Evolutionary conservation across 2,329 filamentous ascomycete genomes (phyloP).

Genomic region (Blastomyces silverae): DNA sequence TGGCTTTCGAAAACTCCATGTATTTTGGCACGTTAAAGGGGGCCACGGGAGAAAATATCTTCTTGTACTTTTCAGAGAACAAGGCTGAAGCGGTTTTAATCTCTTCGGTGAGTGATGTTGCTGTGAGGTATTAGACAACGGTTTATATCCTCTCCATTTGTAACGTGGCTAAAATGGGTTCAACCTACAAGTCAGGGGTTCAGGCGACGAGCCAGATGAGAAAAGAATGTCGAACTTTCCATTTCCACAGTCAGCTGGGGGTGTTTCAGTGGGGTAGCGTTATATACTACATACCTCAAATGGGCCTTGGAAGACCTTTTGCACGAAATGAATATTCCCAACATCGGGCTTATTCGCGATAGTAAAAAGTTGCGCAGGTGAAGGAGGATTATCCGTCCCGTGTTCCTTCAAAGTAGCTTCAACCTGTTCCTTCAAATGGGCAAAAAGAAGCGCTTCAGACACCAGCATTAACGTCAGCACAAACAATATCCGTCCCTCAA

Average conservation of each 20-base stretch:
- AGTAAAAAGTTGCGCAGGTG: slow-evolving; percentile 78
- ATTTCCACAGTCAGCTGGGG: slow-evolving; percentile 33
- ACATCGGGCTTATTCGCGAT: slow-evolving; percentile 53
- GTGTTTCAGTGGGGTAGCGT: background rate
- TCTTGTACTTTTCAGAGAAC: slow-evolving; percentile 68
- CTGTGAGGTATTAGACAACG: slow-evolving; percentile 24
- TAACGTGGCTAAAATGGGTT: background rate
- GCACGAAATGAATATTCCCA: slow-evolving; percentile 80
- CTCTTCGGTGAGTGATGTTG: slow-evolving; percentile 61
- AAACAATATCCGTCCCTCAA: background rate
- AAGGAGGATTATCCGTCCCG: slow-evolving; percentile 61
- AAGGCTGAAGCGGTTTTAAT: slow-evolving; percentile 59
- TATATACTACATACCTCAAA: slow-evolving; percentile 54
- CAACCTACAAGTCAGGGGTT: slow-evolving; percentile 46
- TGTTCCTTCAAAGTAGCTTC: slow-evolving; percentile 54
- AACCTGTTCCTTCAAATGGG: slow-evolving; percentile 57
- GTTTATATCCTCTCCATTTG: background rate
- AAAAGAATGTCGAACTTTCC: slow-evolving; percentile 79
- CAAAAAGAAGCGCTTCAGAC: slow-evolving; percentile 50
- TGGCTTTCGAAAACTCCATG: slow-evolving; percentile 70
- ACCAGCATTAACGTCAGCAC: slow-evolving; percentile 13
- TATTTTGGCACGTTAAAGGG: slow-evolving; percentile 72
- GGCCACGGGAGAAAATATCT: slow-evolving; percentile 63
- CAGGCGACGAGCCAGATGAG: slow-evolving; percentile 63
- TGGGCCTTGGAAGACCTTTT: slow-evolving; percentile 82